Evolutionary conservation across 2,329 filamentous ascomycete species (phyloP), one percentile per base, ranked within the genome.

Genomic region (Fusarium kyushuense): DNA sequence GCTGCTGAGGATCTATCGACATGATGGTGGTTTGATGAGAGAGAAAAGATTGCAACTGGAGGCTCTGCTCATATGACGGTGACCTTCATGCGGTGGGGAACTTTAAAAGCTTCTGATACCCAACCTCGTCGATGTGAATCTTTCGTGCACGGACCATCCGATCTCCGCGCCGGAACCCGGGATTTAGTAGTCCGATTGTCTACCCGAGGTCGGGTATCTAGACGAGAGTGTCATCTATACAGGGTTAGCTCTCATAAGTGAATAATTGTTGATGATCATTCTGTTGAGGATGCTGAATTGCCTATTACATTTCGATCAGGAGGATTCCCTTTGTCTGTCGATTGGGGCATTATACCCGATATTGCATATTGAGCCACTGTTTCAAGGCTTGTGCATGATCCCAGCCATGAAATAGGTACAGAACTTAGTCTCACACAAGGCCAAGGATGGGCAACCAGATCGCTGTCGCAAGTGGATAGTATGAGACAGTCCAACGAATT

Each of bases 1-100:
- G 91, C 74, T 91, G 89, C 81, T 93, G 89, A 76, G 93, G 91
- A 77, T 94, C 91, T 76, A 87, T 89, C 70, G 92, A 90, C 92
- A 95, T 95, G 70, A 76, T 86, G 76, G 43, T 53, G 43, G 58
- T 67, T 51, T 57, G 66, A 61, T 73, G 67, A 58, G 61, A 62
- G 68, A 65, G 59, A 56, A 55, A 65, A 71, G 64, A 72, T 67
- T 65, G 64, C 64, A 46, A 62, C 58, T 32, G 25, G 66, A 54
- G 70, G 67, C 68, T 73, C 54, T 54, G 61, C 66, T 58, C 66
- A 69, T 74, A 76, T 76, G 75, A 75, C 73, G 70, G 60, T 73
- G 63, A 67, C 67, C 65, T 72, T 74, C 60, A 73, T 71, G 69
- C 51, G 59, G 69, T 74, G 72, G 72, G 64, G 72, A 74, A 67